Base-by-base conservation (phyloP, 768 basidiomycete genomes). In the Lyophyllum decastes region DNA sequence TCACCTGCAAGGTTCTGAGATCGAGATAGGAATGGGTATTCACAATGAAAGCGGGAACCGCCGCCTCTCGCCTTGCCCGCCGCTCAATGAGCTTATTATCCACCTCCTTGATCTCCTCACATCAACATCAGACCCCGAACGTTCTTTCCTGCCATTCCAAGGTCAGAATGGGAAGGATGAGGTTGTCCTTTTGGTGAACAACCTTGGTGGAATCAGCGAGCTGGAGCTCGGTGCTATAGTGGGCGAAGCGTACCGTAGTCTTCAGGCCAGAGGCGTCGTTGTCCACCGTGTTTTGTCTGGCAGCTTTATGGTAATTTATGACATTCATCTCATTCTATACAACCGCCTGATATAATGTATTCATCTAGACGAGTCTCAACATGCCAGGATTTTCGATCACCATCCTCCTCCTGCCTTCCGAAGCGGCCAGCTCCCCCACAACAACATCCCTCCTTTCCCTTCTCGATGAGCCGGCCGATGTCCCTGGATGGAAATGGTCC, bases 351-450 rank as follows among this genome's bases (percentile, higher is more conserved):
- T 35, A 14, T 43, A 49, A 43, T 26, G 16, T 19, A 22, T 16
- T 48, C 46, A 43, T 34, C 49, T 70, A 89, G 93, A 94, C 92
- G 22, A 92, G 89, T 56, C 81, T 96, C 61, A 95, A 94, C 72
- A 94, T 95, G 91, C 91, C 93, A 27, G 94, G 94, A 2, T 92
- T 95, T 70, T 94, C 92, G 16, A 76, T 96, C 58, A 90, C 92
- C 1, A 78, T 94, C 17, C 78, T 95, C 16, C 82, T 92, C 9
- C 83, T 96, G 10, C 90, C 94, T 0, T 67, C 73, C 27, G 49
- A 73, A 45, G 60, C 73, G 40, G 78, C 81, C 24, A 54, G 71
- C 1, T 66, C 70, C 35, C 72, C 75, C 1, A 77, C 82, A 7
- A 65, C 73, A 6, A 55, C 72, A 2, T 70, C 76, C 41, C 55